These are phyloP conservation scores for Psilocybe sp. DNA, from an alignment of 768 basidiomycete species.

Conservation along the genomic window DNA sequence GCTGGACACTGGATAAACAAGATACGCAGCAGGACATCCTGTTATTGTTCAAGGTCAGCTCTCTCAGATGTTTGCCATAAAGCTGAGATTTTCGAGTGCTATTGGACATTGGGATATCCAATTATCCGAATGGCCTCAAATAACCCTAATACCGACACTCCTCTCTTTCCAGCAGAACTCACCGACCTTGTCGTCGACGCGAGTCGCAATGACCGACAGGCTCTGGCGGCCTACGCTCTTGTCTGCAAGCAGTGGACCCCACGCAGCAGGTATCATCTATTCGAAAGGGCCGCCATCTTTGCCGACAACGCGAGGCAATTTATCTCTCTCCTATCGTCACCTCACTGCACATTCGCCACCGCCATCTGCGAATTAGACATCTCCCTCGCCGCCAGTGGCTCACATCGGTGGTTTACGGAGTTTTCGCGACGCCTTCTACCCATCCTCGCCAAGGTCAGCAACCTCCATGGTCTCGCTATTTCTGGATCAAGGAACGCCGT, in stretches of 20 bases:
- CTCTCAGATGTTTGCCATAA: conserved; percentile 1
- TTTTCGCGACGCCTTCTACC: conserved; percentile 13
- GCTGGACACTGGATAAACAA: conserved; percentile 15
- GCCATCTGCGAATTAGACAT: conserved; percentile 9
- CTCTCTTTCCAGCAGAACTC: conserved; percentile 23
- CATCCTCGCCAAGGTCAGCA: conserved; percentile 2
- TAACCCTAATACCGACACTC: neutral
- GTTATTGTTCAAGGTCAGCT: neutral
- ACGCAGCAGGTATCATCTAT: conserved; percentile 22
- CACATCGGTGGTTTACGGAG: conserved; percentile 18
- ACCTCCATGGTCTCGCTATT: conserved; percentile 11
- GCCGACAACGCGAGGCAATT: conserved; percentile 16
- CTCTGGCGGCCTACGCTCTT: conserved; percentile 22
- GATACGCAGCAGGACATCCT: neutral
- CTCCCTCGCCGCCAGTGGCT: conserved; percentile 12
- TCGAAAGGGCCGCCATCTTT: conserved; percentile 12
- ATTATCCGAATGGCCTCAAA: conserved; percentile 6
- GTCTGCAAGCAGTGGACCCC: conserved; percentile 23
- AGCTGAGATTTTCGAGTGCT: neutral
- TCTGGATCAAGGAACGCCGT: conserved; percentile 10
- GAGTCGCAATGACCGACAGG: conserved; percentile 17
- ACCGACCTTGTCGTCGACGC: conserved; percentile 25
- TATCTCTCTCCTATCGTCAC: conserved; percentile 11
- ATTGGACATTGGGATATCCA: neutral
- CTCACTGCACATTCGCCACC: conserved; percentile 14